Percentiles rank a stretch among this genome's conserved stretches.
phyloP scores from a whole-genome alignment of 2,329 filamentous ascomycete species.

The Penicillium sp. region DNA sequence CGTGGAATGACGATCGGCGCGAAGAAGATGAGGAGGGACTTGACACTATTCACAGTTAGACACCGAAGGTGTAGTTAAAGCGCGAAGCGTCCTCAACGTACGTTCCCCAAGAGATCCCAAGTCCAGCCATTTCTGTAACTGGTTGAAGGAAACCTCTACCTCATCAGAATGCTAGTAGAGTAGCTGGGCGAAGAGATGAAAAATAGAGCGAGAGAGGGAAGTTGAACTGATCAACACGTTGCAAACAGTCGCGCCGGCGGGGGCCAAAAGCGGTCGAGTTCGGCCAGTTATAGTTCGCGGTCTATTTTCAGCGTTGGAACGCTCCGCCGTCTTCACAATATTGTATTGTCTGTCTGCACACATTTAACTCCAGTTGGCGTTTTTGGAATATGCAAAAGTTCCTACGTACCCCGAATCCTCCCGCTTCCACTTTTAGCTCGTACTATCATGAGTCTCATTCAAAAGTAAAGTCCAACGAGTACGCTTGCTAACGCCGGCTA shows the following conservation, averaged over 20 bases:
- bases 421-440: neutral
- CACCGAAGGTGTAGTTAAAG: neutral
- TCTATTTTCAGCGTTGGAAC: too few relatives aligned
- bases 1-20: constrained; percentile 43
- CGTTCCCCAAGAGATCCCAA: constrained; percentile 34
- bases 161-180: constrained; percentile 21
- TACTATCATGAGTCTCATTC: constrained; percentile 8
- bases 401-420: too few relatives aligned
- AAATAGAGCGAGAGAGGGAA: constrained; percentile 1
- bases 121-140: constrained; percentile 26
- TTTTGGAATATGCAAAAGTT: too few relatives aligned
- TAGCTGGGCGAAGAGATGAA: neutral
- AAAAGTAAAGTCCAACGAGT: constrained; percentile 1
- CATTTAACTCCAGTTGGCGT: too few relatives aligned
- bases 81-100: constrained; percentile 25
- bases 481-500: too few relatives aligned
- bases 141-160: neutral
- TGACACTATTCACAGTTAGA: constrained; percentile 34
- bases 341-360: too few relatives aligned
- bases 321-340: too few relatives aligned
- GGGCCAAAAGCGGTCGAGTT: constrained; percentile 11
- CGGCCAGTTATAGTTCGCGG: neutral
- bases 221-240: constrained; percentile 1
- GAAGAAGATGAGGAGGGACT: constrained; percentile 45
- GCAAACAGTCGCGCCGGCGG: constrained; percentile 1